Evolutionary conservation across 1,284 basidiomycete species (phyloP).

Genomic region (Ustilago nuda): DNA sequence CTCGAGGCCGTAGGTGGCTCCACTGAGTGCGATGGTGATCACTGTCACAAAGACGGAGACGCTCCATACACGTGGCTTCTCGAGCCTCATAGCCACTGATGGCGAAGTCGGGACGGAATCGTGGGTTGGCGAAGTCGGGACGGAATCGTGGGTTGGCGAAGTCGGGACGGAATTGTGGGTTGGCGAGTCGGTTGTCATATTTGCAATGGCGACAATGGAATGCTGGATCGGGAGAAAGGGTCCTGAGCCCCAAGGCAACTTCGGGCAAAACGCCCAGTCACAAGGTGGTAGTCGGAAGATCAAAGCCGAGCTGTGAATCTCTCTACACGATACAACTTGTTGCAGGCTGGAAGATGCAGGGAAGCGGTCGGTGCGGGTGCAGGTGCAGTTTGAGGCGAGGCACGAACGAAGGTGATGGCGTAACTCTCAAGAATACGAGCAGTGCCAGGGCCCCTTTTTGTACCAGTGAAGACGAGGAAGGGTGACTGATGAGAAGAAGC

Average conservation of each 20-base stretch:
- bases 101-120: conserved; percentile 4
- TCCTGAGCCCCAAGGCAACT: neutral
- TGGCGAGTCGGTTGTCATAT: conserved; percentile 15
- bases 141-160: conserved; percentile 4
- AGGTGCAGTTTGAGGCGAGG: neutral
- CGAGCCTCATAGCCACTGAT: conserved; percentile 7
- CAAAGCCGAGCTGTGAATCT: neutral
- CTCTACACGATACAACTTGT: neutral
- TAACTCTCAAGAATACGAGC: neutral
- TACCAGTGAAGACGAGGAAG: neutral
- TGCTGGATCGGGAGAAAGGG: neutral
- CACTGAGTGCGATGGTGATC: conserved; percentile 49
- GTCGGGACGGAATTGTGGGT: conserved; percentile 8
- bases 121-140: neutral
- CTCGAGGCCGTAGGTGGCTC: conserved; percentile 53
- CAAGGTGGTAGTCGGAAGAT: neutral
- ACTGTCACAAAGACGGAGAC: conserved; percentile 42
- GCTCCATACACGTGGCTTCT: conserved; percentile 34
- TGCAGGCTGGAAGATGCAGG: neutral
- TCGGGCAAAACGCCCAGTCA: neutral
- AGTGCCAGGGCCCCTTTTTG: neutral
- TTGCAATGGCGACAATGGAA: neutral
- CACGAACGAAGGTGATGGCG: neutral
- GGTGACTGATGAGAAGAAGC: neutral
- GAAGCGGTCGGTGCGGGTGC: neutral